Evolutionary conservation across 1,284 basidiomycete genomes (phyloP).

Genomic region (Fomitopsis schrenkii): DNA sequence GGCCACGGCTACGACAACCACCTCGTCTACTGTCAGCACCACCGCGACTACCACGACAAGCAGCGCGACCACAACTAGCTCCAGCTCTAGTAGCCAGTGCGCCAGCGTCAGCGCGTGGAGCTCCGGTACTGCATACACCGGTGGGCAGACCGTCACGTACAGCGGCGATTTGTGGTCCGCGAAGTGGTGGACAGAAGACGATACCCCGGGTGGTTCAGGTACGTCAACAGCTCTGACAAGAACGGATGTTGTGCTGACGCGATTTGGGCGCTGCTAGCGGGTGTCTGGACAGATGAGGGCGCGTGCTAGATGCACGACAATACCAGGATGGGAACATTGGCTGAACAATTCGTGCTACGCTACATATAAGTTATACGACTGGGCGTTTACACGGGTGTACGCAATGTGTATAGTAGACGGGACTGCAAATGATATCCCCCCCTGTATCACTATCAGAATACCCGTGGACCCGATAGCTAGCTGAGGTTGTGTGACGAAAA

Average conservation of each 20-base stretch:
- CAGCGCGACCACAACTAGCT: slow-evolving; percentile 16
- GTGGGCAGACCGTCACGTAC: slow-evolving; percentile 47
- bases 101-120: slow-evolving; percentile 51
- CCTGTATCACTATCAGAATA: background rate
- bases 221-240: background rate
- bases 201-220: slow-evolving; percentile 50
- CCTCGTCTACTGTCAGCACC: slow-evolving; percentile 5
- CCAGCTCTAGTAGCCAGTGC: slow-evolving; percentile 30
- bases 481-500: background rate
- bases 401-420: background rate
- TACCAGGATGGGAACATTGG: background rate
- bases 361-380: slow-evolving; percentile 3
- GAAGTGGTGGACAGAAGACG: slow-evolving; percentile 60
- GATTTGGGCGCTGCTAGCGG: slow-evolving; percentile 27
- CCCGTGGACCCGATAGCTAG: background rate
- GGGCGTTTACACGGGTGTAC: background rate
- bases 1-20: slow-evolving; percentile 5
- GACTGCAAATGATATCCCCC: background rate
- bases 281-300: slow-evolving; percentile 57
- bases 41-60: slow-evolving; percentile 19
- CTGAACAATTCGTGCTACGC: background rate
- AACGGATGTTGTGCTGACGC: background rate
- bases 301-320: slow-evolving; percentile 32
- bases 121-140: slow-evolving; percentile 39
- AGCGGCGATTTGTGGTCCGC: slow-evolving; percentile 57